Evolutionary conservation across 2,329 filamentous ascomycete species (phyloP).

Genomic region (Penicillium sp.): DNA sequence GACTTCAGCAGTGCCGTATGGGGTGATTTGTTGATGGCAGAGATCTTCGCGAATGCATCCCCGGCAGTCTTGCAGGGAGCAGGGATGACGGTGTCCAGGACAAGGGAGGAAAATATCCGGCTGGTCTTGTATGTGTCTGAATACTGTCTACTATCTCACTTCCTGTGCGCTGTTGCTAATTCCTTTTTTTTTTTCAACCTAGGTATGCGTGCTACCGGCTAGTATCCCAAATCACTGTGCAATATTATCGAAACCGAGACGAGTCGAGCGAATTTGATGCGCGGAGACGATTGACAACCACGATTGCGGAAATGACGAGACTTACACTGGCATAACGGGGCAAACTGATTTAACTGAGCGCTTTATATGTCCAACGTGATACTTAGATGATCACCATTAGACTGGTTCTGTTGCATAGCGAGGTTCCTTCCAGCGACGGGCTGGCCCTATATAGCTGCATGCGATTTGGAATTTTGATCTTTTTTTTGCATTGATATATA

Average conservation of each 20-base stretch:
- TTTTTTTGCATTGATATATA: background rate
- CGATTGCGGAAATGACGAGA: constrained; percentile 32
- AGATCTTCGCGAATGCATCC: constrained; percentile 46
- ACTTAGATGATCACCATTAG: background rate
- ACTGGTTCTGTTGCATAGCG: background rate
- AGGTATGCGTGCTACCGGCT: constrained; percentile 44
- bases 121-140: constrained; percentile 36
- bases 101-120: constrained; percentile 31
- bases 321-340: constrained; percentile 14
- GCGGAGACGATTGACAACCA: constrained; percentile 36
- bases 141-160: background rate
- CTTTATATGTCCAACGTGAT: constrained; percentile 6
- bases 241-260: constrained; percentile 41
- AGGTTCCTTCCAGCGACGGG: background rate
- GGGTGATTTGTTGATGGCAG: constrained; percentile 57
- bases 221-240: constrained; percentile 38
- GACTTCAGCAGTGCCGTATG: constrained; percentile 57
- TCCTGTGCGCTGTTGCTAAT: background rate
- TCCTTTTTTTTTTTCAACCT: background rate
- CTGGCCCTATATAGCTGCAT: constrained; percentile 13
- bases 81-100: constrained; percentile 26
- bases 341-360: background rate
- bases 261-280: constrained; percentile 39
- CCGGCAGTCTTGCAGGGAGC: constrained; percentile 40
- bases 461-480: constrained; percentile 7